Base-by-base conservation (phyloP, 2,329 filamentous ascomycete genomes). In the Penicillium nordicum region DNA sequence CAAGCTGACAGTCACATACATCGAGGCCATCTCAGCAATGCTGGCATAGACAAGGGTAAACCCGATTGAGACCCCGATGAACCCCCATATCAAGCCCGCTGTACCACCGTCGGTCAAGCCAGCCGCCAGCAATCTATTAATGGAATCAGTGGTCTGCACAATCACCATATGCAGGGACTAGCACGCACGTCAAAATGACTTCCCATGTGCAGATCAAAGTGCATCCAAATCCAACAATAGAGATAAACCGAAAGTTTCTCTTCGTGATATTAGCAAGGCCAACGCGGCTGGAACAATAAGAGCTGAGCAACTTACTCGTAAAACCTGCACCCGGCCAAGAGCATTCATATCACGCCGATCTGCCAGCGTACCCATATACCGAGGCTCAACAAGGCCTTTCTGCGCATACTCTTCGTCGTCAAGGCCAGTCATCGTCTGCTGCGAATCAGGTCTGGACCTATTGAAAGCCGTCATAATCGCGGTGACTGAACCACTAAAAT, bases 241-340 rank as follows among this genome's bases (percentile, higher is more conserved):
- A 77, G 36, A 78, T 62, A 55, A 77, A 78, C 25, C 69, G 68
- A 66, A 79, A 79, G 52, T 77, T 77, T 61, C 76, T 67, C 76
- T 79, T 52, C 16, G 14, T 6, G 14, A 16, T 27, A 40, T 51
- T 45, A 64, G 61, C 47, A 25, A 18, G 3, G 18, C 21, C 21
- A 32, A 43, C 23, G 36, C 21, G 18, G n/a, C 27, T 4, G 51
- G 14, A 16, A n/a, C 16, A 43, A 50, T 1, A 57, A 61, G 50
- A 27, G 21, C 29, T 40, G 50, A 32, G n/a, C 21, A 47, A 21
- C 67, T 53, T 63, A 73, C 74, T 45, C 74, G 66, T 14, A 76
- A 58, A 25, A 75, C 74, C 47, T 76, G 74, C 23, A 69, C 68
- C 61, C 74, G 69, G 12, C 74, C 74, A 57, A 76, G 52, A 9